Evolutionary conservation across 345 rosid genomes (phyloP).

Genomic region (Salix purpurea): DNA sequence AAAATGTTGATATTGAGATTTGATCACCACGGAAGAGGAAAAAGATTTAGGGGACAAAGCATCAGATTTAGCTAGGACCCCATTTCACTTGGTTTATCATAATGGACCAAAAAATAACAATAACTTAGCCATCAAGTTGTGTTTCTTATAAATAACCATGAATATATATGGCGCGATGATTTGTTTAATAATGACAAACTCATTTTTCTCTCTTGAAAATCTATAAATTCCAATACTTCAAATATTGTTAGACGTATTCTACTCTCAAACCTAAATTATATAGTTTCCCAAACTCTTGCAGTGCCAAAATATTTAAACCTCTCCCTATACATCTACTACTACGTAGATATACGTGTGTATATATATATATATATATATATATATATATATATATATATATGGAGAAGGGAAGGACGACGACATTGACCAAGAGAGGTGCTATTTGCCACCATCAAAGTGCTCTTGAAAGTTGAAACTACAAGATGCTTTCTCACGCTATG

Average conservation of each 20-base stretch:
- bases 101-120: constrained; percentile 1
- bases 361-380: too few relatives aligned
- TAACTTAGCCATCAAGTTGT: background rate
- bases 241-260: background rate
- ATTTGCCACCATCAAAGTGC: constrained; percentile 20
- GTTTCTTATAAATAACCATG: background rate
- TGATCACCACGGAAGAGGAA: background rate
- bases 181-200: too few relatives aligned
- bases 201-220: background rate
- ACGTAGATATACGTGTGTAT: background rate
- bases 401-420: background rate
- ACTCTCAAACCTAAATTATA: background rate
- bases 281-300: background rate
- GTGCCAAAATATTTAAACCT: background rate
- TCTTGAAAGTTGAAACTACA: background rate
- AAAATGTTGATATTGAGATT: background rate
- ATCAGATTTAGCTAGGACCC: background rate
- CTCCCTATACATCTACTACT: background rate
- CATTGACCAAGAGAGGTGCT: constrained; percentile 12
- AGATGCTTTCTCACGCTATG: constrained; percentile 46
- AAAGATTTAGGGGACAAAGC: background rate
- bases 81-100: background rate
- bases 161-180: background rate
- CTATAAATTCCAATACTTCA: background rate
- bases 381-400: background rate